Conservation (phyloP, 352 stramenopile genomes). For the Pythium phragmiticola region DNA sequence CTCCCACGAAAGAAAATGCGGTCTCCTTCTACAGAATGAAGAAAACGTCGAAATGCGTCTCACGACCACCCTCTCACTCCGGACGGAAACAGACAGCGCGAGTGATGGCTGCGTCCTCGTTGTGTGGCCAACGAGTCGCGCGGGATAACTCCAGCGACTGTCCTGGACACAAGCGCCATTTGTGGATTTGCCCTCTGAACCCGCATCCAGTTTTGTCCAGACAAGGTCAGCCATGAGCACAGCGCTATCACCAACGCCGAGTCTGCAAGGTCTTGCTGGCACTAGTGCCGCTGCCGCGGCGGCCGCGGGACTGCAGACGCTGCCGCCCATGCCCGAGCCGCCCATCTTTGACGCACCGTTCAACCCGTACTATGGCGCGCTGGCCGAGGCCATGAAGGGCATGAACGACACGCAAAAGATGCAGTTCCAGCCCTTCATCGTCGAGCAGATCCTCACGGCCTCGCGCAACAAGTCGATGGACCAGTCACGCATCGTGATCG, state of each 20-base stretch:
- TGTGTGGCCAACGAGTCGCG: neutral
- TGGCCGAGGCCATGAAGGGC: constrained; percentile 23
- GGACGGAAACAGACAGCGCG: no score
- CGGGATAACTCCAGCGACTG: no score
- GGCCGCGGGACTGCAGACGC: constrained; percentile 6
- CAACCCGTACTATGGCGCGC: constrained; percentile 25
- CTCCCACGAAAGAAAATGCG: neutral
- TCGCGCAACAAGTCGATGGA: constrained; percentile 22
- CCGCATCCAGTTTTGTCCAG: neutral
- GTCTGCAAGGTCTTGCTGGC: neutral
- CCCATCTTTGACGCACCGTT: constrained; percentile 29
- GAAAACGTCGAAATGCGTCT: no score
- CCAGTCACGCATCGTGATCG: constrained; percentile 23
- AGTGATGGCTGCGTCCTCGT: no score
- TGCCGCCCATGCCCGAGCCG: constrained; percentile 24
- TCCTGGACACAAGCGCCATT: neutral
- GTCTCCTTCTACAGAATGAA: neutral
- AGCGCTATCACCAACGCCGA: neutral
- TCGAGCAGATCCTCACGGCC: constrained; percentile 17
- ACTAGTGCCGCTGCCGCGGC: constrained; percentile 3
- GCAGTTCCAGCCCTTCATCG: constrained; percentile 23
- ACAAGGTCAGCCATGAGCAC: neutral
- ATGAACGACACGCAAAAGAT: constrained; percentile 20
- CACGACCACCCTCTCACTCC: no score
- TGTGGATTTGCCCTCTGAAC: neutral